Conservation (phyloP, 169 alveolate species). For the Theileria luwenshuni region DNA sequence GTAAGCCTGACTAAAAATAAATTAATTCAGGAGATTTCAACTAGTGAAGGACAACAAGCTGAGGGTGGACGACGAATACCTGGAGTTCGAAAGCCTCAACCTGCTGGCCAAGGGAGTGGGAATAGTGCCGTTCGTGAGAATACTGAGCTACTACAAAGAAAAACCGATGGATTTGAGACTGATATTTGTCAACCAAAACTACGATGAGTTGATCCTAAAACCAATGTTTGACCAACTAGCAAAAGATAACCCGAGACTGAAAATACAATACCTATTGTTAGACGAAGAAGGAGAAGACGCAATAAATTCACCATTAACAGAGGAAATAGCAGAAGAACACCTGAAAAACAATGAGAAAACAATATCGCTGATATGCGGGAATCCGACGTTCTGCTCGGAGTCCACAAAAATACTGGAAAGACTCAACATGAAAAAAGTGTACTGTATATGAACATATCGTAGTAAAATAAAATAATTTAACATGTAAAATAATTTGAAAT, state of each 20-base stretch:
- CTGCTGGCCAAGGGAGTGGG: constrained; percentile 81
- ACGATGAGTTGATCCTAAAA: constrained; percentile 58
- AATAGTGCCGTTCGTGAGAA: constrained; percentile 74
- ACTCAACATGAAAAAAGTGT: too few relatives aligned
- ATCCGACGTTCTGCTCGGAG: too few relatives aligned
- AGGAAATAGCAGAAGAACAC: constrained; percentile 19
- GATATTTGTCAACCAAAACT: constrained; percentile 37
- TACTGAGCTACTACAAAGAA: constrained; percentile 36
- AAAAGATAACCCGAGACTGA: background rate
- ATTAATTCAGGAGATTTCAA: background rate
- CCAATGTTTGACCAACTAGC: constrained; percentile 39
- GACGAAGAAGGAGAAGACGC: constrained; percentile 19
- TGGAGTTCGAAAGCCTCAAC: constrained; percentile 58
- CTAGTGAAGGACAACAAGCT: constrained; percentile 16
- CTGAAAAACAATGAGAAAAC: constrained; percentile 15
- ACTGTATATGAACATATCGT: too few relatives aligned
- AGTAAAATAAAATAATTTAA: too few relatives aligned
- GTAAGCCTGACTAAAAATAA: too few relatives aligned
- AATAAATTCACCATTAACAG: background rate
- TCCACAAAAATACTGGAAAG: too few relatives aligned
- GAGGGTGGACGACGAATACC: constrained; percentile 2
- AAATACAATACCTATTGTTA: constrained; percentile 40
- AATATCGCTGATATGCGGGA: constrained; percentile 13
- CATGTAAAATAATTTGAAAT: too few relatives aligned
- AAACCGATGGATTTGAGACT: constrained; percentile 19